Conservation (phyloP, 129 eudicot species). For the Flaveria bidentis region DNA sequence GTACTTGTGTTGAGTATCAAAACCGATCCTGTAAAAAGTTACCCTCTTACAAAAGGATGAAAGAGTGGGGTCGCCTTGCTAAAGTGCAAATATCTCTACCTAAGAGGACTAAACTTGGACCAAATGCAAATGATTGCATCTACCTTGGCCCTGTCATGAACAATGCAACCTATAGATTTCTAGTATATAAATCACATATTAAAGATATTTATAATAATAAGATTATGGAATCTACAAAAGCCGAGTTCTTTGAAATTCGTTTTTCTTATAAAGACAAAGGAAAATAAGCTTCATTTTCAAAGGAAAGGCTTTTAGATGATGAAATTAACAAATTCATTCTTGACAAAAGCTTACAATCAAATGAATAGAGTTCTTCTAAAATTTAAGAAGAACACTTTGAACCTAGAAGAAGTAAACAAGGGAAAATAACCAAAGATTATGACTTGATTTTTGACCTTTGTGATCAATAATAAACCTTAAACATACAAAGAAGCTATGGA, state of each 20-base stretch:
- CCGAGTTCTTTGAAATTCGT: not conserved
- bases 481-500: not conserved
- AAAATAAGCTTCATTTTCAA: not conserved
- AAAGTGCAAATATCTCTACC: slow-evolving; percentile 2
- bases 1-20: too few species aligned
- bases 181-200: not conserved
- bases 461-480: not conserved
- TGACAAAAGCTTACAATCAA: not conserved
- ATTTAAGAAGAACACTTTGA: not conserved
- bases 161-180: not conserved
- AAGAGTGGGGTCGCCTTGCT: slow-evolving; percentile 1
- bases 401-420: not conserved
- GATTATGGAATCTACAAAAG: not conserved
- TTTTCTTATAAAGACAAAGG: not conserved
- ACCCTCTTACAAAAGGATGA: slow-evolving; percentile 7
- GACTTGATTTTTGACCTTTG: not conserved
- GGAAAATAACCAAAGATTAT: not conserved
- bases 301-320: not conserved
- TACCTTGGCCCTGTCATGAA: not conserved
- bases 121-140: not conserved
- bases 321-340: not conserved
- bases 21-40: too few species aligned
- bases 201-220: not conserved
- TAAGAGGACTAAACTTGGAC: slow-evolving; percentile 2
- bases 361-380: not conserved